Percentiles rank a stretch among this genome's conserved stretches.
These are phyloP conservation scores for Schrenkiella parvula DNA, from an alignment of 345 rosid species.

Conservation along the genomic window DNA sequence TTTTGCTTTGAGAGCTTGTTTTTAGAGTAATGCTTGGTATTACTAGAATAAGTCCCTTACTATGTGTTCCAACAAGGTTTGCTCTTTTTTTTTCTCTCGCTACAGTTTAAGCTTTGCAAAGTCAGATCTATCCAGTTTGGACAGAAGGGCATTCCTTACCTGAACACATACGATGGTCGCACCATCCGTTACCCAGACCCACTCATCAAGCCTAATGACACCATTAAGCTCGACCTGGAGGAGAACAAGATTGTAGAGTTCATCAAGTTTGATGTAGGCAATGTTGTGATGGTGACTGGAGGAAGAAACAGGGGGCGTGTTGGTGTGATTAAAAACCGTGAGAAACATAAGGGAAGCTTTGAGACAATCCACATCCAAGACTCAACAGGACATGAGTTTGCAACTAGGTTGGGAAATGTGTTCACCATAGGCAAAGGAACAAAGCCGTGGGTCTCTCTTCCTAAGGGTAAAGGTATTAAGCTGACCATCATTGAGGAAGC, in stretches of 20 bases:
- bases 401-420: slow-evolving; percentile 75
- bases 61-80: background rate
- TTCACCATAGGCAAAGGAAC: slow-evolving; percentile 77
- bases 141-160: slow-evolving; percentile 25
- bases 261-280: slow-evolving; percentile 63
- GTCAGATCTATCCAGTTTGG: slow-evolving; percentile 33
- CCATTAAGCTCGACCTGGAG: slow-evolving; percentile 53
- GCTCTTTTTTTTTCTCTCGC: background rate
- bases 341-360: slow-evolving; percentile 37
- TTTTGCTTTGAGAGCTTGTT: background rate
- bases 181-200: slow-evolving; percentile 36
- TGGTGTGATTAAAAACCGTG: slow-evolving; percentile 34
- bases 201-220: slow-evolving; percentile 53
- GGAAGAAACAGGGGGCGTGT: slow-evolving; percentile 37
- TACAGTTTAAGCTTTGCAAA: slow-evolving; percentile 35
- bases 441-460: slow-evolving; percentile 83
- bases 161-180: slow-evolving; percentile 33
- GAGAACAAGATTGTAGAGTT: slow-evolving; percentile 44
- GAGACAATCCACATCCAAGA: slow-evolving; percentile 76
- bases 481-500: slow-evolving; percentile 82
- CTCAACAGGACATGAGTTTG: slow-evolving; percentile 72
- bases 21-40: background rate
- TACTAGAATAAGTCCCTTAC: background rate
- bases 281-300: slow-evolving; percentile 67
- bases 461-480: slow-evolving; percentile 88